These are phyloP conservation scores for Domatiomyces catenatus DNA, from an alignment of 2,329 filamentous ascomycete species.

Conservation along the genomic window DNA sequence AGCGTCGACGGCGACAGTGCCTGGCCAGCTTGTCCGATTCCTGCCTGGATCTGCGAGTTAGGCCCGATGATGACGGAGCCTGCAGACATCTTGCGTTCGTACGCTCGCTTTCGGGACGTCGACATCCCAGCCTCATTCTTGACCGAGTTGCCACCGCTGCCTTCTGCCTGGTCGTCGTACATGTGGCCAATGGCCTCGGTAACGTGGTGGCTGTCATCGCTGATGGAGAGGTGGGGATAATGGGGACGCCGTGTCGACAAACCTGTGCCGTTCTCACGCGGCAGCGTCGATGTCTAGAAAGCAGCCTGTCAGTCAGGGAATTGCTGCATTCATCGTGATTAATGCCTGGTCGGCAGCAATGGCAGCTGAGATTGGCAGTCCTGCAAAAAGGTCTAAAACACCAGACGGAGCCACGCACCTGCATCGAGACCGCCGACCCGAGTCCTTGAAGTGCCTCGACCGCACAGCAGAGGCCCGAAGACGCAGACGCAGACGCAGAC, in stretches of 20 bases:
- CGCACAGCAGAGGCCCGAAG: neutral
- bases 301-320: slow-evolving; percentile 7
- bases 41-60: neutral
- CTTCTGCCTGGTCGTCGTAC: slow-evolving; percentile 58
- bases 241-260: slow-evolving; percentile 42
- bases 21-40: slow-evolving; percentile 20
- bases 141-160: slow-evolving; percentile 27
- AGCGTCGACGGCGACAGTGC: slow-evolving; percentile 44
- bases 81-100: slow-evolving; percentile 7
- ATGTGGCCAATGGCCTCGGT: slow-evolving; percentile 85
- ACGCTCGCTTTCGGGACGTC: slow-evolving; percentile 7
- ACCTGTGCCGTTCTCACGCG: slow-evolving; percentile 27
- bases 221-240: slow-evolving; percentile 52
- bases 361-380: too few relatives aligned
- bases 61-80: slow-evolving; percentile 2
- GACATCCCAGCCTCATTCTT: slow-evolving; percentile 1
- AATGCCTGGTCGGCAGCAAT: too few relatives aligned
- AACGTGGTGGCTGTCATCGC: slow-evolving; percentile 83
- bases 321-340: neutral
- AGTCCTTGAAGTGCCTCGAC: neutral
- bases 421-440: neutral
- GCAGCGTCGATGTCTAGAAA: slow-evolving; percentile 27
- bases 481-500: too few relatives aligned
- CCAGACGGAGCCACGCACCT: neutral
- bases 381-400: neutral